Evolutionary conservation across 768 basidiomycete genomes (phyloP).

Genomic region (Lactarius psammicola): DNA sequence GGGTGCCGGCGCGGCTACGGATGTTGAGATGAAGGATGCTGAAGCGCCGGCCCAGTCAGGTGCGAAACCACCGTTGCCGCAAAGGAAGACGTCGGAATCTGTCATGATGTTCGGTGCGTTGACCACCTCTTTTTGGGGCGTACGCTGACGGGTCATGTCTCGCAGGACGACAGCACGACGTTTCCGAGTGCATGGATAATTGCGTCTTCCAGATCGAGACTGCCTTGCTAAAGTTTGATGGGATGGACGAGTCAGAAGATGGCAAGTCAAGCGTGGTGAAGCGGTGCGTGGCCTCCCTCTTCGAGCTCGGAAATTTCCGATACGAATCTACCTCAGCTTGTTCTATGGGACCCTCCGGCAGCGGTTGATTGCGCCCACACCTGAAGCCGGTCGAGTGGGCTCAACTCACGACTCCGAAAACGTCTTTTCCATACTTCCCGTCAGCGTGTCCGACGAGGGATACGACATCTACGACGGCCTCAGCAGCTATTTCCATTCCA

Average conservation of each 20-base stretch:
- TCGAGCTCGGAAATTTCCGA: neutral
- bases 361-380: conserved; percentile 44
- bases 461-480: conserved; percentile 94
- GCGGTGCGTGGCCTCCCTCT: conserved; percentile 49
- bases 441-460: conserved; percentile 87
- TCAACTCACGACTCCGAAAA: conserved; percentile 86
- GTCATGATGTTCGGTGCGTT: conserved; percentile 87
- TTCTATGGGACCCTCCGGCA: conserved; percentile 91
- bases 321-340: conserved; percentile 40
- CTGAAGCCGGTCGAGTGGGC: conserved; percentile 43
- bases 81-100: conserved; percentile 58
- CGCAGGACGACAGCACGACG: conserved; percentile 92
- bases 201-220: conserved; percentile 99
- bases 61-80: conserved; percentile 52
- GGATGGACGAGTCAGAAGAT: conserved; percentile 43
- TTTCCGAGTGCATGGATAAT: conserved; percentile 98
- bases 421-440: conserved; percentile 88
- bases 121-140: neutral
- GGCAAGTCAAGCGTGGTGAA: conserved; percentile 80
- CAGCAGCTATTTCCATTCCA: conserved; percentile 85
- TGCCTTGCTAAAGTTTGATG: conserved; percentile 75
- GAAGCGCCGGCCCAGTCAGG: conserved; percentile 30
- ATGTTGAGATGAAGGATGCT: conserved; percentile 35
- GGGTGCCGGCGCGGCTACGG: conserved; percentile 22
- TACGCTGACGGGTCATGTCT: neutral